Base-by-base conservation (phyloP, 129 eudicot genomes). In the Pseudognaphalium luteoalbum region DNA sequence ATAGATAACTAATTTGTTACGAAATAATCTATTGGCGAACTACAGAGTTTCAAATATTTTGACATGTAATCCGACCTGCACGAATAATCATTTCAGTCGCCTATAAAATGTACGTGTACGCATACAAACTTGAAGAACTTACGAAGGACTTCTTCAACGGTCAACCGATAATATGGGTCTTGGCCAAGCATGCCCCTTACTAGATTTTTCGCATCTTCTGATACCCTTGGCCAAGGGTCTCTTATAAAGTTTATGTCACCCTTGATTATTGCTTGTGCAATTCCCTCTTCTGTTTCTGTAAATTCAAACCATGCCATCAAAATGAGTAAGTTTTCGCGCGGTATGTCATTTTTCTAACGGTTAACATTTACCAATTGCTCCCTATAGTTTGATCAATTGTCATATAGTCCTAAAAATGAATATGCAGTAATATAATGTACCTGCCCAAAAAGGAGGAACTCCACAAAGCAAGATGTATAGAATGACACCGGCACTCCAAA, bases 381-480 rank as follows among this genome's bases (percentile, higher is more conserved):
- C 54, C n/a, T 11, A 47, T 3, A 12, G 54, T 47, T 47, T 10
- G 4, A 10, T 41, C 54, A 47, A 14, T 47, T 47, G 17, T 47
- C 54, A 47, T 44, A 62, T 30, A n/a, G 7, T 12, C 25, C n/a
- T 6, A 1, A 20, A 34, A 14, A 50, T 34, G 15, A 50, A 1
- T 1, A 29, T 28, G 42, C 32, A 34, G 7, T 6, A 2, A 12
- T 2, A 75, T 78, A 2, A 12, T 2, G 76, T 78, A 93, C 98
- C 97, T 83, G 95, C 96, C 98, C 98, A 90, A 62, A 93, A 90
- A 34, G 98, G 98, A 74, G 98, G 98, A 80, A 88, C 92, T 16
- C 98, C 98, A 83, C 98, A 92, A 6, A 92, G 82, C 74, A 92
- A 87, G 82, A 92, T 90, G 85, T 93, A 93, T 29, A 93, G 98